Conservation (phyloP, 768 basidiomycete genomes). For the Tylopilus vinaceipallidus region DNA sequence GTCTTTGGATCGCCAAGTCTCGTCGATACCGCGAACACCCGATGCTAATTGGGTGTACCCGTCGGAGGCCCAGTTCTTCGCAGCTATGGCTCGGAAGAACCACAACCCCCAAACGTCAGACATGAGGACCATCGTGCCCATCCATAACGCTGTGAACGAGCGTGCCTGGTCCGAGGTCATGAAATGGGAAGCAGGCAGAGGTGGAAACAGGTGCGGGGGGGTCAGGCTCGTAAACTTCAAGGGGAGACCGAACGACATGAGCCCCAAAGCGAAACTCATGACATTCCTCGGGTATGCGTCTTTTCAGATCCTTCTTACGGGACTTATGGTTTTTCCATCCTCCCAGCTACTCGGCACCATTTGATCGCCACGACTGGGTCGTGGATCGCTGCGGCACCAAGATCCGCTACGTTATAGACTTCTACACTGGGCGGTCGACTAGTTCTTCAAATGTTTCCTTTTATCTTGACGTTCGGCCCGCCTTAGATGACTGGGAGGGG, state of each 20-base stretch:
- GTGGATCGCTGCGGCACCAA: conserved; percentile 90
- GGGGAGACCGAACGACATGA: conserved; percentile 78
- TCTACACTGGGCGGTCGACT: conserved; percentile 79
- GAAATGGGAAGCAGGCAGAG: conserved; percentile 79
- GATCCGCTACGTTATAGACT: conserved; percentile 95
- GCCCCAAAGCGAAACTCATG: conserved; percentile 78
- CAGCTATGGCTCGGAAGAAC: conserved; percentile 95
- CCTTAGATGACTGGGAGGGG: conserved; percentile 93
- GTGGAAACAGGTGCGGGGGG: conserved; percentile 80
- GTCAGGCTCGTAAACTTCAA: conserved; percentile 86
- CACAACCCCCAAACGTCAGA: conserved; percentile 84
- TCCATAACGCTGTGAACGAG: conserved; percentile 99
- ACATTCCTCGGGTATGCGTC: conserved; percentile 77
- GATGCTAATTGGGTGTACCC: conserved; percentile 95
- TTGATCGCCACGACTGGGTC: conserved; percentile 97
- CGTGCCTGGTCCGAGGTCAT: conserved; percentile 82
- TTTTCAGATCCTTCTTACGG: background rate
- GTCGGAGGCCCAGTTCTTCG: conserved; percentile 96
- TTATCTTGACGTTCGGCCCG: conserved; percentile 92
- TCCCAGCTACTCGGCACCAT: conserved; percentile 84
- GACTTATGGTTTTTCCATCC: background rate
- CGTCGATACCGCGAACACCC: conserved; percentile 78
- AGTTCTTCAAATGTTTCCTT: conserved; percentile 67
- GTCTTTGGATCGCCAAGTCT: conserved; percentile 74
- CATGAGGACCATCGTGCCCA: conserved; percentile 95